These are phyloP conservation scores for Solanum piurae DNA, from an alignment of 257 asterid species.

Conservation along the genomic window DNA sequence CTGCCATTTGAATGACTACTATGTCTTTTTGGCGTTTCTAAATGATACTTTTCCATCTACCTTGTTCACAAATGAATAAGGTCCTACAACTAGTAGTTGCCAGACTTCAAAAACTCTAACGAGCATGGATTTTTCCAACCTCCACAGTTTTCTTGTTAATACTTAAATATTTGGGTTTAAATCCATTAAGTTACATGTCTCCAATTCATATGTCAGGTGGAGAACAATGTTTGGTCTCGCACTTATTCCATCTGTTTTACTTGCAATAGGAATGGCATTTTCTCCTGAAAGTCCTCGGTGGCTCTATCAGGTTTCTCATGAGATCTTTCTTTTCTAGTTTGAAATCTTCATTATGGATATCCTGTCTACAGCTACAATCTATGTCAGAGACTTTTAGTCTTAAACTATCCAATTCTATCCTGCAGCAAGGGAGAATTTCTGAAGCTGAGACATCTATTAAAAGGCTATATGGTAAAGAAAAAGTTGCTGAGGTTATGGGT, in stretches of 20 bases:
- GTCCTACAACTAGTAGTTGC: background rate
- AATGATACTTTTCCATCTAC: background rate
- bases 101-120: background rate
- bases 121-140: background rate
- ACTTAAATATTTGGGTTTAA: background rate
- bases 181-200: background rate
- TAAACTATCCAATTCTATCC: slow-evolving; percentile 1
- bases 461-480: slow-evolving; percentile 78
- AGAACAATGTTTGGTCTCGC: slow-evolving; percentile 91
- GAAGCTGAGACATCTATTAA: slow-evolving; percentile 64
- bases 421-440: slow-evolving; percentile 72
- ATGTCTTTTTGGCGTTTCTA: background rate
- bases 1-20: background rate
- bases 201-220: slow-evolving; percentile 58
- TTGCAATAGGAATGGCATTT: slow-evolving; percentile 89
- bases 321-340: background rate
- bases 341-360: background rate
- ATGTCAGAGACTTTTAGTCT: background rate
- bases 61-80: background rate
- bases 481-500: slow-evolving; percentile 76
- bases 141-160: background rate
- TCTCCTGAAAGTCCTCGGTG: slow-evolving; percentile 98
- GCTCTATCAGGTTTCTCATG: slow-evolving; percentile 63
- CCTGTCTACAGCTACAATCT: background rate
- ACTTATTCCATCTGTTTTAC: slow-evolving; percentile 58